Evolutionary conservation across 306 rosid species (phyloP).

Genomic region (Trifolium pratense): DNA sequence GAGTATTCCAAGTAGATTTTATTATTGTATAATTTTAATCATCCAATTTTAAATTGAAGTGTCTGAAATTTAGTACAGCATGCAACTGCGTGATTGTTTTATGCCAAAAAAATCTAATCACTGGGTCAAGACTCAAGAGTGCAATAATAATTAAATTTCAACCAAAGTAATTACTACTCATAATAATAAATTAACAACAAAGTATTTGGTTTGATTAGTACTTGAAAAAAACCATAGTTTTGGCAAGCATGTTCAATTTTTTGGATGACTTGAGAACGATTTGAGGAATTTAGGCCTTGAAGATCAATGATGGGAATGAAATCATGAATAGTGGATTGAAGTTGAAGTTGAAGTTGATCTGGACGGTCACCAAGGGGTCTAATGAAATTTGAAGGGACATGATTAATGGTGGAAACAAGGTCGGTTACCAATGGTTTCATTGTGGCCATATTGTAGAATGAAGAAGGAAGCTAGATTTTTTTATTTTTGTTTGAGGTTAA

Average conservation of each 20-base stretch:
- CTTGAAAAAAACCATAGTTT: conserved; percentile 77
- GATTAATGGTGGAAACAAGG: conserved; percentile 26
- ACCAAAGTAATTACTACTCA: background rate
- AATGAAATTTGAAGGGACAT: conserved; percentile 45
- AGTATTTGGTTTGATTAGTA: background rate
- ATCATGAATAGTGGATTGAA: background rate
- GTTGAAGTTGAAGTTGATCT: conserved; percentile 4
- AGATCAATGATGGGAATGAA: conserved; percentile 41
- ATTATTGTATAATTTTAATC: no score
- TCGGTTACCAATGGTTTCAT: conserved; percentile 40
- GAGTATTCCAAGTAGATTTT: no score
- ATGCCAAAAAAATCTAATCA: no score
- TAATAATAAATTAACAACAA: background rate
- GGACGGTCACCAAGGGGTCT: conserved; percentile 44
- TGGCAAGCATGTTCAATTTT: conserved; percentile 67
- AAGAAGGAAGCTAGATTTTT: background rate
- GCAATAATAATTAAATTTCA: background rate
- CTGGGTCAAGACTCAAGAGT: background rate
- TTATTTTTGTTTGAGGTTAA: no score
- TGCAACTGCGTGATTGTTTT: no score
- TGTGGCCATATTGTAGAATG: conserved; percentile 20
- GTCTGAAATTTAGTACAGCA: no score
- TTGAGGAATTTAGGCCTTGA: conserved; percentile 15
- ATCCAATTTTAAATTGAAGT: no score
- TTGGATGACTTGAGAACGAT: conserved; percentile 39